phyloP scores from a whole-genome alignment of 768 basidiomycete species.

The Heimioporus sp. region DNA sequence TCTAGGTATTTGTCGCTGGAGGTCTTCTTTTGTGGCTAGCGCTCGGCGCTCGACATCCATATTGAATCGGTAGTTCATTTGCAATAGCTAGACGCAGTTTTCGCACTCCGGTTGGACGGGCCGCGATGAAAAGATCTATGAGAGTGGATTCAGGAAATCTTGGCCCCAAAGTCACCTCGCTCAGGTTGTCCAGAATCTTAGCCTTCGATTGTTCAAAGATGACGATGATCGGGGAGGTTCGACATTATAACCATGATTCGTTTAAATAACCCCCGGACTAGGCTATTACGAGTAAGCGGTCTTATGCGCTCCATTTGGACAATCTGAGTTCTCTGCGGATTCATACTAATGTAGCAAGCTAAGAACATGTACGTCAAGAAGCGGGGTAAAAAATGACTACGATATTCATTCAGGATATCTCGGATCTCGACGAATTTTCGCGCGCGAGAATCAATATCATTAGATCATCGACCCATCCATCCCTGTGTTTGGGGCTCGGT shows the following conservation, averaged over 20 bases:
- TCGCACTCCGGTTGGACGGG: too few relatives aligned
- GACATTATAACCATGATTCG: too few relatives aligned
- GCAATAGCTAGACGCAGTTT: too few relatives aligned
- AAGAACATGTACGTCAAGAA: conserved; percentile 18
- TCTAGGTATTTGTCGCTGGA: too few relatives aligned
- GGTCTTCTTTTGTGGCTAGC: too few relatives aligned
- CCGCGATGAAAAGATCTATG: background rate
- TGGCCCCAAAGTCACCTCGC: too few relatives aligned
- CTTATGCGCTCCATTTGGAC: conserved; percentile 4
- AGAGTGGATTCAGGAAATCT: too few relatives aligned
- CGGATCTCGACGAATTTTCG: background rate
- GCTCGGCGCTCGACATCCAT: too few relatives aligned
- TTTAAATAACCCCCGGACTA: background rate
- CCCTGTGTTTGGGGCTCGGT: conserved; percentile 38
- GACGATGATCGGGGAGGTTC: background rate
- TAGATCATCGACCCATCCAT: conserved; percentile 54
- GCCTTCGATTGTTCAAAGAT: background rate
- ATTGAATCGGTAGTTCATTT: too few relatives aligned
- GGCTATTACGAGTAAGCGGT: conserved; percentile 1
- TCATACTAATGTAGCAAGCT: conserved; percentile 2
- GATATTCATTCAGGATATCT: conserved; percentile 3
- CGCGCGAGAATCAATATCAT: conserved; percentile 2
- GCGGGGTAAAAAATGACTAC: background rate
- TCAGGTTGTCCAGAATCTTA: background rate
- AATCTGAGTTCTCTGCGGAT: conserved; percentile 6